A percentile compares a stretch with the other conserved stretches of the same genome.
Conservation (phyloP, 2,329 filamentous ascomycete species). For the Penicillium sp. region DNA sequence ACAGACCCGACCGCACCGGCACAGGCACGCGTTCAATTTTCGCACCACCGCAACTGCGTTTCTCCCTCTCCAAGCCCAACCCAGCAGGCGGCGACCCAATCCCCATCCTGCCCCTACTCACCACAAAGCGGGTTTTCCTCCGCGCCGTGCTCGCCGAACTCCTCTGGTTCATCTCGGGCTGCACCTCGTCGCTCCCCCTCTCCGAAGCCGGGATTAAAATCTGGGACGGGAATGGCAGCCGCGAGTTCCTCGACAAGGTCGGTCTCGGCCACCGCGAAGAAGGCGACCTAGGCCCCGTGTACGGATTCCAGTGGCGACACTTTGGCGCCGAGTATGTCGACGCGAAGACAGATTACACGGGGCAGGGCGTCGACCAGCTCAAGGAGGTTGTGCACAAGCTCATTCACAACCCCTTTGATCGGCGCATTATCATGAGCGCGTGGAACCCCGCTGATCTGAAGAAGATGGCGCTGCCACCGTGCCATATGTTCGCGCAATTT, state of each 20-base stretch:
- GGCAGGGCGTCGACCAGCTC: slow-evolving; percentile 88
- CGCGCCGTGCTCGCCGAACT: slow-evolving; percentile 87
- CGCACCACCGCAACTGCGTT: slow-evolving; percentile 80
- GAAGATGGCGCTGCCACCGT: slow-evolving; percentile 89
- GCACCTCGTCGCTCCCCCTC: slow-evolving; percentile 73
- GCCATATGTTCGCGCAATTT: slow-evolving; percentile 97
- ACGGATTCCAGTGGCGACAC: slow-evolving; percentile 98
- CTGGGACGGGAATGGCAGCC: slow-evolving; percentile 95
- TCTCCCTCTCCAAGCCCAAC: slow-evolving; percentile 65
- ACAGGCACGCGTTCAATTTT: slow-evolving; percentile 90
- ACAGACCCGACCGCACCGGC: slow-evolving; percentile 86
- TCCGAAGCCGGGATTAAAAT: slow-evolving; percentile 83
- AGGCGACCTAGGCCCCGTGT: slow-evolving; percentile 91
- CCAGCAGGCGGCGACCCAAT: slow-evolving; percentile 41
- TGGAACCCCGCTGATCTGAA: slow-evolving; percentile 88
- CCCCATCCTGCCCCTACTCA: slow-evolving; percentile 83
- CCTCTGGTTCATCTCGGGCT: slow-evolving; percentile 89
- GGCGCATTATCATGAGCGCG: slow-evolving; percentile 82
- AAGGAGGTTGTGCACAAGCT: slow-evolving; percentile 86
- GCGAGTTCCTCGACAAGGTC: slow-evolving; percentile 81
- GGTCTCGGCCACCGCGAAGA: slow-evolving; percentile 76
- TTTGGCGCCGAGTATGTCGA: slow-evolving; percentile 90
- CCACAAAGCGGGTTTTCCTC: slow-evolving; percentile 93
- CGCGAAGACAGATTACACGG: slow-evolving; percentile 73
- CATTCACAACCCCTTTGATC: slow-evolving; percentile 76